Conservation (phyloP, 2,329 filamentous ascomycete species). For the Thielaviopsis ethacetica region DNA sequence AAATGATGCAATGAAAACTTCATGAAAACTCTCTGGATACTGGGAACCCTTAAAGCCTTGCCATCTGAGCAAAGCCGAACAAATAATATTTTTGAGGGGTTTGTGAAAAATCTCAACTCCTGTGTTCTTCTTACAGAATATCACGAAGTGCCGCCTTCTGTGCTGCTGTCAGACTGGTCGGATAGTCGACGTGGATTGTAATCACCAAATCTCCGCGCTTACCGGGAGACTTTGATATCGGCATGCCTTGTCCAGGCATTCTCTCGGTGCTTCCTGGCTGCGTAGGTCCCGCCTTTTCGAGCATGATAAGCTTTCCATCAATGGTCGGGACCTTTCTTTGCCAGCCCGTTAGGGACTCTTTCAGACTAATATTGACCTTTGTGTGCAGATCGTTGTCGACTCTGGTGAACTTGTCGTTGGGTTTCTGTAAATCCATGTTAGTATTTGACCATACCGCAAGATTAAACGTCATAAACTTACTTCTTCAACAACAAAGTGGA, state of each 20-base stretch:
- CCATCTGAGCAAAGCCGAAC: neutral
- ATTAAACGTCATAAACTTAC: constrained; percentile 34
- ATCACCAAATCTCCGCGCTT: constrained; percentile 79
- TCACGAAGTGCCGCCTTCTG: constrained; percentile 74
- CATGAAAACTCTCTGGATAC: neutral
- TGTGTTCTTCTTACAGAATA: constrained; percentile 39
- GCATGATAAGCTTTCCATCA: constrained; percentile 68
- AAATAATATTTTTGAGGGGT: neutral
- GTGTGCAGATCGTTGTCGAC: constrained; percentile 77
- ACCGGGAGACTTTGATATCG: constrained; percentile 73
- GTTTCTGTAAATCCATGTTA: constrained; percentile 50
- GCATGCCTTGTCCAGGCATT: constrained; percentile 85
- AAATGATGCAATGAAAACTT: neutral
- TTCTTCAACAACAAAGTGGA: constrained; percentile 91
- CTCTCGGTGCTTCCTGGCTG: constrained; percentile 66
- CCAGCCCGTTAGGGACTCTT: constrained; percentile 93
- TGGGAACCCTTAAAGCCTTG: neutral
- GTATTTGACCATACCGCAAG: constrained; percentile 13
- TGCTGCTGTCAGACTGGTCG: constrained; percentile 52
- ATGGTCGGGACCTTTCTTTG: constrained; percentile 82
- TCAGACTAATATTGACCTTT: constrained; percentile 67
- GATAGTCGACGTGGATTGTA: constrained; percentile 86
- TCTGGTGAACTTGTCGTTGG: constrained; percentile 67
- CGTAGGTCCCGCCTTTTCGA: constrained; percentile 71
- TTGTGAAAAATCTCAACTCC: too few relatives aligned